These are phyloP conservation scores for Trichoderma erinaceum DNA, from an alignment of 495 filamentous ascomycete species.

Conservation along the genomic window DNA sequence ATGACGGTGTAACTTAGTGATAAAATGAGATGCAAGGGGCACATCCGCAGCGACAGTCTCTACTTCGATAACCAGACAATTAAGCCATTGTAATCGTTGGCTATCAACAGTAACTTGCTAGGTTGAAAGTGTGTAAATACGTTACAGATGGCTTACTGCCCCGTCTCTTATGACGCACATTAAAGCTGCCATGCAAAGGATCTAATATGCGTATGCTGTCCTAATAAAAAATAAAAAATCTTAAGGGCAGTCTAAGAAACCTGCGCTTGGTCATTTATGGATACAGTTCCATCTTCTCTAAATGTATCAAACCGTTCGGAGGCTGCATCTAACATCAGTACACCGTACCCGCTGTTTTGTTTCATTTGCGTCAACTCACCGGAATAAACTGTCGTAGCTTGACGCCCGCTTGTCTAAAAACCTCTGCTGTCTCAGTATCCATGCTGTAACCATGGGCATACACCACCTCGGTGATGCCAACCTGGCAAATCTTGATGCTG, in stretches of 20 bases:
- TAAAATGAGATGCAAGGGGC: too few species aligned
- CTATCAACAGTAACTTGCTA: too few species aligned
- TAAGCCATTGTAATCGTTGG: too few species aligned
- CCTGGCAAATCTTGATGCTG: constrained; percentile 94
- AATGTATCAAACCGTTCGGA: constrained; percentile 46
- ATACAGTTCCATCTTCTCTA: constrained; percentile 41
- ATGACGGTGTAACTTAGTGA: too few species aligned
- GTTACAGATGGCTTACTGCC: too few species aligned
- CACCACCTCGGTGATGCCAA: constrained; percentile 91
- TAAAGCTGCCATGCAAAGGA: too few species aligned
- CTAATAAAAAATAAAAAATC: too few species aligned
- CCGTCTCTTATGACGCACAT: too few species aligned
- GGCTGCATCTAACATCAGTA: constrained; percentile 30
- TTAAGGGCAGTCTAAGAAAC: not conserved
- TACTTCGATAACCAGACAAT: too few species aligned
- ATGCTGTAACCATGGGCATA: constrained; percentile 91
- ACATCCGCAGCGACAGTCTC: too few species aligned
- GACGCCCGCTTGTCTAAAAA: constrained; percentile 71
- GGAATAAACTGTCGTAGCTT: constrained; percentile 74
- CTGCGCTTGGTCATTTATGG: not conserved
- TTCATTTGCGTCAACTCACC: constrained; percentile 43
- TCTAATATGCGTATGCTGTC: too few species aligned
- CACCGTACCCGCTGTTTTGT: not conserved
- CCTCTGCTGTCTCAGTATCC: constrained; percentile 76
- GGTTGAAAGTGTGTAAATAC: too few species aligned